Percentiles rank a stretch among this genome's conserved stretches.
These are phyloP conservation scores for Globisporangium irregulare DNA, from an alignment of 352 stramenopile genomes.

Conservation along the genomic window DNA sequence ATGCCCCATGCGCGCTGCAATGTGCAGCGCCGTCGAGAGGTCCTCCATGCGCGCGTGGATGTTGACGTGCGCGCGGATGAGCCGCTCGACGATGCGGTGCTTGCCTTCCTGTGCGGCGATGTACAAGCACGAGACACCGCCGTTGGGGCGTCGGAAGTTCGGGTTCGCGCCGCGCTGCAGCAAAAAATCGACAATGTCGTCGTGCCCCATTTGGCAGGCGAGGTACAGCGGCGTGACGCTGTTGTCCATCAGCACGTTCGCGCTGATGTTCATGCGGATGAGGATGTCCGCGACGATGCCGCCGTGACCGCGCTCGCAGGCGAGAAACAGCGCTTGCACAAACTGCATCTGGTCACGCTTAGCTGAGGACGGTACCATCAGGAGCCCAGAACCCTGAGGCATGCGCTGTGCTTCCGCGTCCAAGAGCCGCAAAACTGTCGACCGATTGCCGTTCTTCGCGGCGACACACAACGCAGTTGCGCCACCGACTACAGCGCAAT, in stretches of 20 bases:
- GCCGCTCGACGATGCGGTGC: constrained; percentile 45
- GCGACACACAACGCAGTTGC: constrained; percentile 71
- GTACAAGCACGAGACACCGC: constrained; percentile 76
- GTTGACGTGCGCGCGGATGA: constrained; percentile 48
- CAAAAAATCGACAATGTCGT: constrained; percentile 54
- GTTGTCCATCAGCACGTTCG: constrained; percentile 75
- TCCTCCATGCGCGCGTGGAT: constrained; percentile 76
- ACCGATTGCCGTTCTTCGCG: constrained; percentile 72
- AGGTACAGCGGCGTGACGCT: constrained; percentile 81
- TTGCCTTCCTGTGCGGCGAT: constrained; percentile 82
- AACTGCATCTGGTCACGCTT: constrained; percentile 30
- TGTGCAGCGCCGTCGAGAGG: constrained; percentile 71
- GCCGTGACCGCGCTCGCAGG: constrained; percentile 67
- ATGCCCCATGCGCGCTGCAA: constrained; percentile 78
- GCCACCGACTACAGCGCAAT: constrained; percentile 42
- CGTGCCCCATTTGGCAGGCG: constrained; percentile 81
- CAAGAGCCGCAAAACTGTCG: constrained; percentile 52
- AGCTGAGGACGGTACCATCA: constrained; percentile 6
- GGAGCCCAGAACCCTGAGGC: constrained; percentile 4
- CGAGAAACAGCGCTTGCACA: constrained; percentile 72
- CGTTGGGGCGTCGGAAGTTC: constrained; percentile 55
- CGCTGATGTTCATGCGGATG: constrained; percentile 43
- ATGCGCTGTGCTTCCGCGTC: constrained; percentile 25
- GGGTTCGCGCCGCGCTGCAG: constrained; percentile 55
- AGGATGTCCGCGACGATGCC: constrained; percentile 70